Percentiles rank a stretch among this genome's conserved stretches.
Evolutionary conservation across 1,284 basidiomycete genomes (phyloP).

Genomic region (Cryptococcus amylolentus): DNA sequence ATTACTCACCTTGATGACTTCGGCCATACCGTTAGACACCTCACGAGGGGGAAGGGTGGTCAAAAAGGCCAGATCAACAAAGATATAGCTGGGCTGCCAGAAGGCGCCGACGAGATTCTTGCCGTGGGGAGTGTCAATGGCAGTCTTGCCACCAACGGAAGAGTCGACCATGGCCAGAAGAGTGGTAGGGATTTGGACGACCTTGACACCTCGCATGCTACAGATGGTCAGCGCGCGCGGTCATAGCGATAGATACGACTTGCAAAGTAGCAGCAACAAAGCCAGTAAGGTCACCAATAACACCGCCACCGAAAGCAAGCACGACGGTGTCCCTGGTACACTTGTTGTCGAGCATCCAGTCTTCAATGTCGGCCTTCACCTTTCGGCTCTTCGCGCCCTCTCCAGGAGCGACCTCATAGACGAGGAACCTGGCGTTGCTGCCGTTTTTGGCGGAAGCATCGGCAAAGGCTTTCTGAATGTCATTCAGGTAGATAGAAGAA

Average conservation of each 20-base stretch:
- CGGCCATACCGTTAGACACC: slow-evolving; percentile 98
- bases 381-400: slow-evolving; percentile 88
- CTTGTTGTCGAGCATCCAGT: slow-evolving; percentile 81
- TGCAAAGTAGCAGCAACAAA: slow-evolving; percentile 98
- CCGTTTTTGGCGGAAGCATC: slow-evolving; percentile 46
- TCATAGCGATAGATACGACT: slow-evolving; percentile 45
- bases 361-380: slow-evolving; percentile 90
- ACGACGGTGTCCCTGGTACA: slow-evolving; percentile 93
- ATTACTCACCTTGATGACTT: slow-evolving; percentile 81
- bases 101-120: slow-evolving; percentile 99
- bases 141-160: slow-evolving; percentile 95
- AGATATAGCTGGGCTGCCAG: slow-evolving; percentile 96
- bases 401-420: slow-evolving; percentile 78
- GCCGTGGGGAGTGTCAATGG: slow-evolving; percentile 92
- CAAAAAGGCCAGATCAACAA: slow-evolving; percentile 95
- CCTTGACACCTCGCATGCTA: slow-evolving; percentile 83
- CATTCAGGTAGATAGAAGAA: slow-evolving; percentile 68
- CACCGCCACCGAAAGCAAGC: slow-evolving; percentile 90
- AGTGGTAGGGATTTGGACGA: slow-evolving; percentile 95
- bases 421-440: slow-evolving; percentile 65
- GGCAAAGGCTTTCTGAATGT: slow-evolving; percentile 68
- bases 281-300: slow-evolving; percentile 92
- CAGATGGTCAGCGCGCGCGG: not conserved
- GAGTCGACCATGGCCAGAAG: slow-evolving; percentile 98
- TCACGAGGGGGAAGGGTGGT: slow-evolving; percentile 89